Evolutionary conservation across 2,329 filamentous ascomycete genomes (phyloP).

Genomic region (Raffaelea albimanens): DNA sequence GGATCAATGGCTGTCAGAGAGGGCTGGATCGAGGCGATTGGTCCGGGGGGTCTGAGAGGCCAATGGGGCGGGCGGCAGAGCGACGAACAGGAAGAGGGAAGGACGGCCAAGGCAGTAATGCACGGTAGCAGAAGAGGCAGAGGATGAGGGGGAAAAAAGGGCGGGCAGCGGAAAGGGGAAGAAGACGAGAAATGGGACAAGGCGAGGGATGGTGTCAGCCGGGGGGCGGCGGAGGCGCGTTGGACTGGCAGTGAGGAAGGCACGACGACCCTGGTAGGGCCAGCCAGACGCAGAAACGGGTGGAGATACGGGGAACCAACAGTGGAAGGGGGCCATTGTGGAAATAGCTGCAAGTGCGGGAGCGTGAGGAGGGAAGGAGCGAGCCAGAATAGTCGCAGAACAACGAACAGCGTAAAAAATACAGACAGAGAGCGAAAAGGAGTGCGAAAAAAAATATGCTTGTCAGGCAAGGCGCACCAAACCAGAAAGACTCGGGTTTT

Average conservation of each 20-base stretch:
- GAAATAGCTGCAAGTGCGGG: neutral
- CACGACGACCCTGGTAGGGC: neutral
- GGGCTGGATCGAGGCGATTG: neutral
- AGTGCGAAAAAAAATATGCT: conserved; percentile 3
- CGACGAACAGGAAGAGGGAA: too few relatives aligned
- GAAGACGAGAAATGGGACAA: neutral
- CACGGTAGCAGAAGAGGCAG: neutral
- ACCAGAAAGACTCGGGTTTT: conserved; percentile 7
- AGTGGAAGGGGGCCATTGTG: neutral
- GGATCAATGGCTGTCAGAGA: neutral
- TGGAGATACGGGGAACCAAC: neutral
- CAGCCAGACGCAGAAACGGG: neutral
- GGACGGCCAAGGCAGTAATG: too few relatives aligned
- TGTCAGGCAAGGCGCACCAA: conserved; percentile 12
- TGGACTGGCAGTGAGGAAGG: neutral
- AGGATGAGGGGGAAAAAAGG: neutral
- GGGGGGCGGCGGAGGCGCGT: neutral
- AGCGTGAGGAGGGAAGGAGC: conserved; percentile 4
- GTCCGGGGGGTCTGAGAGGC: neutral
- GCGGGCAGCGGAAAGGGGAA: neutral
- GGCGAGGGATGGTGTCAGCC: neutral
- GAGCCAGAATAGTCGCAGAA: conserved; percentile 9
- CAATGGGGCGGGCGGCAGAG: too few relatives aligned
- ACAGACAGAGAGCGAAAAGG: conserved; percentile 4
- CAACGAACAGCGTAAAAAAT: conserved; percentile 4